Percentiles rank a stretch among this genome's conserved stretches.
phyloP scores from a whole-genome alignment of 768 basidiomycete species.

The Pleurotus ostreatus region DNA sequence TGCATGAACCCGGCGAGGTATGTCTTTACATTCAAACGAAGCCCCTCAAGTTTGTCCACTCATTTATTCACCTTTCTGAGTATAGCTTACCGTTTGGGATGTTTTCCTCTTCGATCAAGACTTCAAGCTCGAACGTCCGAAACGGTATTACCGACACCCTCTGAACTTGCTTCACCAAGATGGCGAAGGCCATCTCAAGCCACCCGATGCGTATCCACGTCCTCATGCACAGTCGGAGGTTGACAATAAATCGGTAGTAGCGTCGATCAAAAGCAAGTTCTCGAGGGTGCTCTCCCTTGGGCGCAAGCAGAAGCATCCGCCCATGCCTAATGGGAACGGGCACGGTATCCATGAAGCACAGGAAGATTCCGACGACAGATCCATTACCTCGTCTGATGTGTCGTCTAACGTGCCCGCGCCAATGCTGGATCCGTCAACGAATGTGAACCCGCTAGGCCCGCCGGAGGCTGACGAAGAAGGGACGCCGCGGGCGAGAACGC shows the following conservation, averaged over 20 bases:
- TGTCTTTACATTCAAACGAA: too few species aligned
- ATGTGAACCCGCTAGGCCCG: slow-evolving; percentile 47
- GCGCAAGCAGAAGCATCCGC: slow-evolving; percentile 14
- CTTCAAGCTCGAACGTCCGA: slow-evolving; percentile 88
- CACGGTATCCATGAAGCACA: slow-evolving; percentile 7
- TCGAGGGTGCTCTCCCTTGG: slow-evolving; percentile 39
- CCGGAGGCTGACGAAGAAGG: slow-evolving; percentile 15
- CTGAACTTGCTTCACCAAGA: slow-evolving; percentile 56
- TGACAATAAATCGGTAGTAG: slow-evolving; percentile 37
- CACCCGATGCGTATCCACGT: slow-evolving; percentile 15
- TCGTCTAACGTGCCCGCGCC: slow-evolving; percentile 41
- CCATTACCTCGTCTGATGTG: slow-evolving; percentile 29
- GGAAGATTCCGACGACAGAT: slow-evolving; percentile 18
- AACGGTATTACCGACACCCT: slow-evolving; percentile 83
- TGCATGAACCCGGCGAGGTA: slow-evolving; percentile 86
- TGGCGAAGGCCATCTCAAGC: slow-evolving; percentile 16
- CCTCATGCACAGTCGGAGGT: slow-evolving; percentile 13
- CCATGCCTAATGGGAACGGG: not conserved
- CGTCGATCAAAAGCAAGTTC: slow-evolving; percentile 44
- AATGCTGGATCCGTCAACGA: slow-evolving; percentile 83
- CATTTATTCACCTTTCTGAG: not conserved
- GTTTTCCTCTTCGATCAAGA: slow-evolving; percentile 90
- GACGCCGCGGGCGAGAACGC: slow-evolving; percentile 15
- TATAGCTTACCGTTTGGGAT: slow-evolving; percentile 81
- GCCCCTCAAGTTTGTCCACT: not conserved